phyloP scores from a whole-genome alignment of 345 rosid species.

The Passiflora organensis region DNA sequence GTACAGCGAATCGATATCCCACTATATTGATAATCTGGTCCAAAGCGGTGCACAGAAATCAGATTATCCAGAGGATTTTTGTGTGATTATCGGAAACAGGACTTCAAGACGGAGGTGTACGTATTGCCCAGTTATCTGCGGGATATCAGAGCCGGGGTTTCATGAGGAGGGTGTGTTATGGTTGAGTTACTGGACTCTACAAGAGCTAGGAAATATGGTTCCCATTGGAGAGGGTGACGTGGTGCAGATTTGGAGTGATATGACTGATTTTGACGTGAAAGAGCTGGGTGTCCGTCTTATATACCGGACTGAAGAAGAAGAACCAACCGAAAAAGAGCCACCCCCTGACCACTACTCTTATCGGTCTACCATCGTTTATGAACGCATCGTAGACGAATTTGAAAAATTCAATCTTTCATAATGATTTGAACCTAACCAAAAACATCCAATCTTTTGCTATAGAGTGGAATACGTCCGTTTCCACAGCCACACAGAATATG shows the following conservation, averaged over 20 bases:
- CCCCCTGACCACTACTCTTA: too few relatives aligned
- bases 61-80: too few relatives aligned
- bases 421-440: too few relatives aligned
- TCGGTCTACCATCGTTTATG: too few relatives aligned
- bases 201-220: not conserved
- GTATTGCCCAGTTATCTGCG: not conserved
- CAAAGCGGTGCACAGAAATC: too few relatives aligned
- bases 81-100: not conserved
- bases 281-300: not conserved
- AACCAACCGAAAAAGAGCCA: too few relatives aligned
- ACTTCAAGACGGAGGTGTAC: not conserved
- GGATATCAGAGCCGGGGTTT: not conserved
- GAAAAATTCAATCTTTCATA: too few relatives aligned
- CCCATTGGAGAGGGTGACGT: not conserved
- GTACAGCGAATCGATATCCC: not conserved
- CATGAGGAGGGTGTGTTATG: not conserved
- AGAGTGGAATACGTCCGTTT: too few relatives aligned
- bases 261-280: not conserved
- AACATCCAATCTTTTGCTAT: too few relatives aligned
- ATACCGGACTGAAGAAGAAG: conserved; percentile 18
- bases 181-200: not conserved
- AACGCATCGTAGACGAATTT: too few relatives aligned
- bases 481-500: too few relatives aligned
- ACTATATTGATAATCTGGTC: too few relatives aligned
- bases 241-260: not conserved